A percentile compares a stretch with the other conserved stretches of the same genome.
These are phyloP conservation scores for Neofusicoccum parvum DNA, from an alignment of 2,329 filamentous ascomycete species.

Conservation along the genomic window DNA sequence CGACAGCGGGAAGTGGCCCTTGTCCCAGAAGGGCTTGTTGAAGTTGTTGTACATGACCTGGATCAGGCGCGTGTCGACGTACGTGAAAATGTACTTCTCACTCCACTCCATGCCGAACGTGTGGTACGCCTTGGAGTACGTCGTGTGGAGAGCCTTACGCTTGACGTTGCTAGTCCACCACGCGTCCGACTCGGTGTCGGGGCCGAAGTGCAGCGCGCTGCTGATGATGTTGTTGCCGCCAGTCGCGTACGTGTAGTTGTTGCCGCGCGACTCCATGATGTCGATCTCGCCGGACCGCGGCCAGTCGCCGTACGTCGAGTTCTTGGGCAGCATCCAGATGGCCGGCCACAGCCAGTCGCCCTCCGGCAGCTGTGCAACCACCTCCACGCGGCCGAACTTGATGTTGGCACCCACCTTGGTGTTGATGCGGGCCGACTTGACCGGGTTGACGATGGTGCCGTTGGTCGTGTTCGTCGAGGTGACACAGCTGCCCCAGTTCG, in stretches of 20 bases:
- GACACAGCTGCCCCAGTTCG: conserved; percentile 62
- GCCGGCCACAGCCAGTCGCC: conserved; percentile 91
- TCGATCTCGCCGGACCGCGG: conserved; percentile 82
- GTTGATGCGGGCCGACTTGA: conserved; percentile 76
- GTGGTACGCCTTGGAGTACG: conserved; percentile 70
- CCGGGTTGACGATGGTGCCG: conserved; percentile 74
- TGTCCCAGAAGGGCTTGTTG: conserved; percentile 66
- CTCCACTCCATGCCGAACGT: conserved; percentile 85
- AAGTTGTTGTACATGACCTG: conserved; percentile 81
- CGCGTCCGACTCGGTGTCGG: conserved; percentile 69
- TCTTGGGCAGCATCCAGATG: conserved; percentile 85
- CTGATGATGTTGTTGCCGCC: conserved; percentile 82
- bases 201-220: conserved; percentile 82
- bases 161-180: conserved; percentile 87
- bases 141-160: conserved; percentile 72
- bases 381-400: conserved; percentile 80
- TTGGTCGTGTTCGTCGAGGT: conserved; percentile 76
- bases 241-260: conserved; percentile 74
- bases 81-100: conserved; percentile 85
- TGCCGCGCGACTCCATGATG: conserved; percentile 77
- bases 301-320: conserved; percentile 74
- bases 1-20: conserved; percentile 67
- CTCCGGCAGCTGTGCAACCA: conserved; percentile 71
- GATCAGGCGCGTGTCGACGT: conserved; percentile 76
- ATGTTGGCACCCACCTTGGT: conserved; percentile 71